Conservation (phyloP, 140 eudicot genomes). For the Bidens hawaiensis region DNA sequence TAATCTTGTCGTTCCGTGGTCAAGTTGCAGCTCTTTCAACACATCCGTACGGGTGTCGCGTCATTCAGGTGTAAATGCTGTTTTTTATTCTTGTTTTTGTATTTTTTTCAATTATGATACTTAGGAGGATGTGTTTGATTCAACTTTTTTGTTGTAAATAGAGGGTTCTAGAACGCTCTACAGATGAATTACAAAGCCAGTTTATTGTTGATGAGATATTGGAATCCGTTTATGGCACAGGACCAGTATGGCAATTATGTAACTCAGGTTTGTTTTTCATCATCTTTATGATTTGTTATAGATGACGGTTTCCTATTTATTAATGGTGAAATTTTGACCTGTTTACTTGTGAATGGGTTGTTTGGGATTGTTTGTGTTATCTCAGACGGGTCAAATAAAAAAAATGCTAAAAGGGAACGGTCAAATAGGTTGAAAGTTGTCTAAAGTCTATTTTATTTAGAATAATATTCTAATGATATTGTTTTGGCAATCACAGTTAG, state of each 20-base stretch:
- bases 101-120: background rate
- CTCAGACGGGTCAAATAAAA: background rate
- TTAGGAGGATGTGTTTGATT: background rate
- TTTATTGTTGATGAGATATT: constrained; percentile 85
- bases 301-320: constrained; percentile 1
- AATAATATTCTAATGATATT: background rate
- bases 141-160: constrained; percentile 22
- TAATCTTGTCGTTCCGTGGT: constrained; percentile 66
- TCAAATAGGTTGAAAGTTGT: background rate
- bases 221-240: constrained; percentile 76
- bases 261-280: constrained; percentile 64
- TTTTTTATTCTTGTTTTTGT: background rate
- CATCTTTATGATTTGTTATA: background rate
- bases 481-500: background rate
- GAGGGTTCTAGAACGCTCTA: constrained; percentile 88
- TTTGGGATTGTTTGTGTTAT: background rate
- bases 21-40: constrained; percentile 77
- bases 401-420: background rate
- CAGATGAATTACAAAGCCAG: constrained; percentile 61
- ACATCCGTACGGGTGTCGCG: constrained; percentile 96
- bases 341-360: background rate
- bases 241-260: constrained; percentile 96
- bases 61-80: constrained; percentile 66
- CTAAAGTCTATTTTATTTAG: background rate
- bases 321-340: background rate